Evolutionary conservation across 805 yeast species (phyloP), one percentile per base, ranked within the genome.

Genomic region (Metschnikowia cerradonensis): DNA sequence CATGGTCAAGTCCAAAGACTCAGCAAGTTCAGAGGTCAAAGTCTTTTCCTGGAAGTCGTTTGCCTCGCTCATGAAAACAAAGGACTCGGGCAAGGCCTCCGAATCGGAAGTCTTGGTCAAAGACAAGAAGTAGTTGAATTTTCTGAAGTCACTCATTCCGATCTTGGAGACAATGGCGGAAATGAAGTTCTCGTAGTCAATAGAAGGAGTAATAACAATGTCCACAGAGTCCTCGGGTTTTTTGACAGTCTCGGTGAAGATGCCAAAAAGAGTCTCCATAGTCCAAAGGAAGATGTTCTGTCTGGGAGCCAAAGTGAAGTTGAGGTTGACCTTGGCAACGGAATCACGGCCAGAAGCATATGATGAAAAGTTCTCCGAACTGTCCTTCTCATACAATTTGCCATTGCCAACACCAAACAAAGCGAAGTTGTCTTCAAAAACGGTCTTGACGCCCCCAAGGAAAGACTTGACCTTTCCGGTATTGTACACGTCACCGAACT

Each of bases 311-410:
- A 91, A 75, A 50, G 77, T 78, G 65, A 90, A 75, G 55, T 78
- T 81, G 43, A 85, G 75, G 51, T 78, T 71, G 51, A 90, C 70
- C 50, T 80, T 76, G 53, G 82, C 82, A 53, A 94, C 78, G 66
- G 89, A 85, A 52, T 81, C 73, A 67, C 99, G 84, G 54, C 99
- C 99, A 51, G 96, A 80, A 40, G 97, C 96, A 66, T 89, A 94
- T 35, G 88, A 75, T 74, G 78, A 69, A 67, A 69, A 89, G 52
- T 76, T 72, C 59, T 85, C 83, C 23, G 83, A 72, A 45, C 82
- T 79, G 63, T 86, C 95, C 66, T 80, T 77, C 58, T 83, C 73
- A 55, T 76, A 74, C 60, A 81, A 68, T 50, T 73, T 66, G 20
- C 68, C 71, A 37, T 62, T 50, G 6, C 73, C 62, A 34, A 77